phyloP scores from a whole-genome alignment of 2,329 filamentous ascomycete species.

The Clonostachys rosea region DNA sequence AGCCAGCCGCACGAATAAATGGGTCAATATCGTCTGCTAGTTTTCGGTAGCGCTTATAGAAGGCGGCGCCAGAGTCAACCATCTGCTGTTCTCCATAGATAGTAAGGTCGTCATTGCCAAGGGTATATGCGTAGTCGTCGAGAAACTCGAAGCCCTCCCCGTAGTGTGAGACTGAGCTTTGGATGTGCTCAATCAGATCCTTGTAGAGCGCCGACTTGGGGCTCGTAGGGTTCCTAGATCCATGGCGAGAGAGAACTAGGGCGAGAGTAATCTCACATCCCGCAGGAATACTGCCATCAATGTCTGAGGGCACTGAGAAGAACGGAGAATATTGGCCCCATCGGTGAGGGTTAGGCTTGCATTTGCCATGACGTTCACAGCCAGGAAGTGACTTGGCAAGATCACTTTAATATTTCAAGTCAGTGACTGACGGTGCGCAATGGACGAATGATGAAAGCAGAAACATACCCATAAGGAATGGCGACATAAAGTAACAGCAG shows the following conservation, averaged over 20 bases:
- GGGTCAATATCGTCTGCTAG: constrained; percentile 56
- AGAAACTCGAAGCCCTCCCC: constrained; percentile 65
- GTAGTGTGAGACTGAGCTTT: constrained; percentile 51
- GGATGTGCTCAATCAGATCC: constrained; percentile 60
- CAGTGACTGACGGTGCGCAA: neutral
- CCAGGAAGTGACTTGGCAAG: neutral
- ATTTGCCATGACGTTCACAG: constrained; percentile 28
- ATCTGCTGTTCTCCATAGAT: constrained; percentile 63
- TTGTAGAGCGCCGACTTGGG: constrained; percentile 63
- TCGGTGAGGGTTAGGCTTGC: constrained; percentile 56
- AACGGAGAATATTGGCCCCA: constrained; percentile 91
- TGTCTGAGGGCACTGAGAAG: constrained; percentile 67
- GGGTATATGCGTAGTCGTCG: constrained; percentile 62
- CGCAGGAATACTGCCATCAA: constrained; percentile 54
- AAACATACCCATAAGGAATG: neutral
- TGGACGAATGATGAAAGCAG: neutral
- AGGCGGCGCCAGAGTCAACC: constrained; percentile 70
- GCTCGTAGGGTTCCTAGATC: constrained; percentile 73
- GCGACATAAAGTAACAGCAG: neutral
- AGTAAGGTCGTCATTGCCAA: constrained; percentile 68
- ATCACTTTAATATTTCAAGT: too few relatives aligned
- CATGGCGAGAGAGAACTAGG: constrained; percentile 79
- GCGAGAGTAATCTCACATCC: constrained; percentile 76
- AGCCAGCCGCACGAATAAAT: constrained; percentile 68
- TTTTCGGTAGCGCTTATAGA: constrained; percentile 66